Conservation (phyloP, 495 filamentous ascomycete species). For the Aspergillus olivimuriae region DNA sequence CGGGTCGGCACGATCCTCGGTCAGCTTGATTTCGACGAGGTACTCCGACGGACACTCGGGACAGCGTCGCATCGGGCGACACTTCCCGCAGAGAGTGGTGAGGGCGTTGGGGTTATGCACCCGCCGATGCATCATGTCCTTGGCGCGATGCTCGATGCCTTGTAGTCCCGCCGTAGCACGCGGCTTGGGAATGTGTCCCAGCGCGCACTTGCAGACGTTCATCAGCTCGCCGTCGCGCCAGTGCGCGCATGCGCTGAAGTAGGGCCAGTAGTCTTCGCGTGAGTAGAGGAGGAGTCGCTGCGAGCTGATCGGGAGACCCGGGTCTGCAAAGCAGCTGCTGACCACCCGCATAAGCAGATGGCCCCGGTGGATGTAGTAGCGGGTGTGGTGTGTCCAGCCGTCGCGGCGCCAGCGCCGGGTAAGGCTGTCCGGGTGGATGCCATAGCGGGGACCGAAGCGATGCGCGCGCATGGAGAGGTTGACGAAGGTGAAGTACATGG, state of each 20-base stretch:
- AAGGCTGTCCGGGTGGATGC: slow-evolving; percentile 35
- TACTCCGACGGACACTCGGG: slow-evolving; percentile 57
- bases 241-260: slow-evolving; percentile 53
- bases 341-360: slow-evolving; percentile 48
- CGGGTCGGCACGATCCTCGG: slow-evolving; percentile 37
- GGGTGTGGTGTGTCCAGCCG: slow-evolving; percentile 43
- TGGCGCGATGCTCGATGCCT: slow-evolving; percentile 33
- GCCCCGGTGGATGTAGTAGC: slow-evolving; percentile 44
- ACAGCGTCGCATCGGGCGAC: slow-evolving; percentile 51
- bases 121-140: slow-evolving; percentile 28
- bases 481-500: slow-evolving; percentile 47
- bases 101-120: slow-evolving; percentile 39
- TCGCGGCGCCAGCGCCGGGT: slow-evolving; percentile 44
- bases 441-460: slow-evolving; percentile 36
- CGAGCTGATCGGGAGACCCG: slow-evolving; percentile 34
- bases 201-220: slow-evolving; percentile 51
- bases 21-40: slow-evolving; percentile 48
- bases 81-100: slow-evolving; percentile 44
- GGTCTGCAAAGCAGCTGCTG: slow-evolving; percentile 37
- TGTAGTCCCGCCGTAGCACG: slow-evolving; percentile 33
- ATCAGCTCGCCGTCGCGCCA: slow-evolving; percentile 55
- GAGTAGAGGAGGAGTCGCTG: slow-evolving; percentile 49
- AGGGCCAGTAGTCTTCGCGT: slow-evolving; percentile 53
- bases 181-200: slow-evolving; percentile 46
- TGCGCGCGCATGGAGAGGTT: slow-evolving; percentile 43